phyloP scores from a whole-genome alignment of 2,329 filamentous ascomycete genomes.

The Ophiostoma fasciatum region DNA sequence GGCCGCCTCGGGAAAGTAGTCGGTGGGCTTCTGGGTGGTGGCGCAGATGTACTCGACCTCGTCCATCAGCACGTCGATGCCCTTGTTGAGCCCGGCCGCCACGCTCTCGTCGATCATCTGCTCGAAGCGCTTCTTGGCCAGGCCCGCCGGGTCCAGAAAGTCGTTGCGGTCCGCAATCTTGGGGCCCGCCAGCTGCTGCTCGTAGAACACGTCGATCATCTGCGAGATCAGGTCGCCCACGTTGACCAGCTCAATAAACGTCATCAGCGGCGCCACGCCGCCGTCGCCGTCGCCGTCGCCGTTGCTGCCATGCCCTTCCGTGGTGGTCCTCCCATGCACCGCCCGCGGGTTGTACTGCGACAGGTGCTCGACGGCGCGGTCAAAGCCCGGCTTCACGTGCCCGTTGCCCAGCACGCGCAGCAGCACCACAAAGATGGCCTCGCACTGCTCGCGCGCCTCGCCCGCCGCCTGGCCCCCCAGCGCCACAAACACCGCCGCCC shows the following conservation, averaged over 20 bases:
- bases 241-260: conserved; percentile 93
- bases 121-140: conserved; percentile 97
- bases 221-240: conserved; percentile 95
- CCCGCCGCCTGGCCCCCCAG: conserved; percentile 68
- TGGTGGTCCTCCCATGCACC: conserved; percentile 35
- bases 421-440: conserved; percentile 72
- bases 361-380: conserved; percentile 81
- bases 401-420: conserved; percentile 71
- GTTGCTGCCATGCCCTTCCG: background rate
- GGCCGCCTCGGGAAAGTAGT: conserved; percentile 63
- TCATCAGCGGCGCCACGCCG: conserved; percentile 81
- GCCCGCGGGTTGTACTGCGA: conserved; percentile 84
- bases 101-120: conserved; percentile 97
- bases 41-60: conserved; percentile 93
- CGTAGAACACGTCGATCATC: conserved; percentile 98
- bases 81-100: conserved; percentile 88
- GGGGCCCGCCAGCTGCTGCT: conserved; percentile 75
- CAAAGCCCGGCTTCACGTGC: conserved; percentile 86
- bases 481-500: conserved; percentile 67
- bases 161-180: conserved; percentile 85
- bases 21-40: conserved; percentile 69
- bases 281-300: conserved; percentile 2
- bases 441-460: conserved; percentile 77
- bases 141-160: conserved; percentile 78
- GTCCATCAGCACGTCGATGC: conserved; percentile 95